Percentiles rank a stretch among this genome's conserved stretches.
Evolutionary conservation across 306 rosid species (phyloP).

Genomic region (Herpetospermum pedunculosum): DNA sequence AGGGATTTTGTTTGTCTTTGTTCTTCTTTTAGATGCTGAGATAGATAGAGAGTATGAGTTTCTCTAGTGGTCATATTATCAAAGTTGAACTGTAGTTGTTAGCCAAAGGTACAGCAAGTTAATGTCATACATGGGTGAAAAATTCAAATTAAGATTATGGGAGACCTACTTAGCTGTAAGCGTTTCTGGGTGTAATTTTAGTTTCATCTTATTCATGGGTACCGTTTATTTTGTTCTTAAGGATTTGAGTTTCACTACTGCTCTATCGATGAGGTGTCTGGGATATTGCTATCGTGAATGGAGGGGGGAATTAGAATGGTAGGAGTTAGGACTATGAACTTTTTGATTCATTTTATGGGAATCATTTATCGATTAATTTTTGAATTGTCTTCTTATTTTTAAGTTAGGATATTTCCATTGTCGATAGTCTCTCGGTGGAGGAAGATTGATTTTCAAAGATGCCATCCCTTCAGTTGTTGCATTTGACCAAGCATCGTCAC

Average conservation of each 20-base stretch:
- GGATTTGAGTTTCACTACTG: not conserved
- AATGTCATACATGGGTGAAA: not conserved
- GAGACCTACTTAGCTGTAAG: not conserved
- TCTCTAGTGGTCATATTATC: not conserved
- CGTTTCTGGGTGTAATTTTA: not conserved
- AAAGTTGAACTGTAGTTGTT: not conserved
- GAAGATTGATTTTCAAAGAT: conserved; percentile 24
- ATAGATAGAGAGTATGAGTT: not conserved
- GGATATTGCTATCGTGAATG: not conserved
- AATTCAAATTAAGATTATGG: not conserved
- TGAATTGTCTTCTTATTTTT: not conserved
- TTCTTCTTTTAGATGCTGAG: not conserved
- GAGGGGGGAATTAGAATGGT: not conserved
- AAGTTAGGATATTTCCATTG: not conserved
- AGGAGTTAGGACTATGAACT: not conserved
- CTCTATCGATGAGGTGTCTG: not conserved
- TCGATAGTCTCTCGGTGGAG: not conserved
- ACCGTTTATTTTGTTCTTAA: not conserved
- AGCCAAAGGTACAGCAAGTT: not conserved
- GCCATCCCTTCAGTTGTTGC: conserved; percentile 90
- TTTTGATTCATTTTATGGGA: not conserved
- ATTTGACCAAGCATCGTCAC: conserved; percentile 73
- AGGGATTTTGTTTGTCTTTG: not conserved
- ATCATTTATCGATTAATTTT: not conserved
- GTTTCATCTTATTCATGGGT: not conserved